Conservation (phyloP, 2,329 filamentous ascomycete genomes). For the Epichloe hybrida region DNA sequence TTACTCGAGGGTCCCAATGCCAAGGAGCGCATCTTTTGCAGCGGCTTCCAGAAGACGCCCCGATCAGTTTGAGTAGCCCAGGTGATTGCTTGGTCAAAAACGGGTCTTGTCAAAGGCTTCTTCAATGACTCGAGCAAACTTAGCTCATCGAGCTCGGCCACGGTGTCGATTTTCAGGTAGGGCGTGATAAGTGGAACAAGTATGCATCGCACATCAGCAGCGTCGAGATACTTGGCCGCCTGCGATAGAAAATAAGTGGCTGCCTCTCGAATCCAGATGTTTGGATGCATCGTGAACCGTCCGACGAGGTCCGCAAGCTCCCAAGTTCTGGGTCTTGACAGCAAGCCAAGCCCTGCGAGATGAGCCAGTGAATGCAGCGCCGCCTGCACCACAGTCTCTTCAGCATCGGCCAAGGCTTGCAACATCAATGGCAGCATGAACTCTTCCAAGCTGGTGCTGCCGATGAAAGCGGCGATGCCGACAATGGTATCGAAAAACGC, state of each 20-base stretch:
- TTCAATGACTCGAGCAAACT: slow-evolving; percentile 71
- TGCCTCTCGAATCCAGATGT: slow-evolving; percentile 87
- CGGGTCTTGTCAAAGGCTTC: slow-evolving; percentile 60
- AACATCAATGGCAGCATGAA: slow-evolving; percentile 95
- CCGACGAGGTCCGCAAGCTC: slow-evolving; percentile 74
- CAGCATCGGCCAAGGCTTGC: slow-evolving; percentile 80
- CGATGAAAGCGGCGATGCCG: slow-evolving; percentile 81
- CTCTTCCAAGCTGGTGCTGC: slow-evolving; percentile 78
- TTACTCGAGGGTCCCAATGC: slow-evolving; percentile 49
- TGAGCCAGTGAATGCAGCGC: slow-evolving; percentile 78
- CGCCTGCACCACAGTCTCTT: slow-evolving; percentile 87
- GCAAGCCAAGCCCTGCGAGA: slow-evolving; percentile 75
- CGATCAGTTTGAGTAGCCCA: slow-evolving; percentile 77
- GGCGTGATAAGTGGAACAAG: slow-evolving; percentile 67
- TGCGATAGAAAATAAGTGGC: slow-evolving; percentile 72
- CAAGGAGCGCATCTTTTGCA: slow-evolving; percentile 49
- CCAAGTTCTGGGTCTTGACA: slow-evolving; percentile 75
- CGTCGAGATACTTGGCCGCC: slow-evolving; percentile 59
- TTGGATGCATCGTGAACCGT: slow-evolving; percentile 85
- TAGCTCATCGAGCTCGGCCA: slow-evolving; percentile 54
- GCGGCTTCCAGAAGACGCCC: slow-evolving; percentile 76
- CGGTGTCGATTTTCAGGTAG: slow-evolving; percentile 63
- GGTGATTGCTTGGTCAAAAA: slow-evolving; percentile 72
- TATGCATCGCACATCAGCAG: slow-evolving; percentile 73
- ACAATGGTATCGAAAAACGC: slow-evolving; percentile 95